Percentiles rank a stretch among this genome's conserved stretches.
phyloP scores from a whole-genome alignment of 2,329 filamentous ascomycete species.

The Alternaria brassicae region DNA sequence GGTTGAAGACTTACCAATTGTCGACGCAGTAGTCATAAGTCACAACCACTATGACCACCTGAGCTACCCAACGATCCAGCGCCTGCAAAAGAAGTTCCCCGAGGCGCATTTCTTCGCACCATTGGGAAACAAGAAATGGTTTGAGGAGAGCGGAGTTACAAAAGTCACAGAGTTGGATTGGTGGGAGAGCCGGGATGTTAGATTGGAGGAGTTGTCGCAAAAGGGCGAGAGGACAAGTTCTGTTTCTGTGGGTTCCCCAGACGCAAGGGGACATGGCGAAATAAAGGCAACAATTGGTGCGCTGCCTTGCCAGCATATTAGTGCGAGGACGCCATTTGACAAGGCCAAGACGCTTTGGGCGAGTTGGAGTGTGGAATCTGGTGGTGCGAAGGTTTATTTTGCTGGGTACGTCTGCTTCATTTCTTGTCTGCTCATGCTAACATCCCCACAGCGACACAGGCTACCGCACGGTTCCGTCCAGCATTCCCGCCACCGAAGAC shows the following conservation, averaged over 20 bases:
- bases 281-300: conserved; percentile 78
- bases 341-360: conserved; percentile 82
- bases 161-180: conserved; percentile 92
- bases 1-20: conserved; percentile 76
- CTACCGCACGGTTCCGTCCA: conserved; percentile 77
- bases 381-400: conserved; percentile 83
- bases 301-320: conserved; percentile 84
- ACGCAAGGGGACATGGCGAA: neutral
- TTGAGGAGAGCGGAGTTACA: conserved; percentile 70
- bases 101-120: conserved; percentile 88
- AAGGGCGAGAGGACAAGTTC: conserved; percentile 7
- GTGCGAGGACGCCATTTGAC: conserved; percentile 72
- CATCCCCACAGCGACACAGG: conserved; percentile 77
- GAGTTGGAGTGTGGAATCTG: conserved; percentile 80
- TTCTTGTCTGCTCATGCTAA: neutral
- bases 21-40: conserved; percentile 79
- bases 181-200: conserved; percentile 87
- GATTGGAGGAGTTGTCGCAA: conserved; percentile 55
- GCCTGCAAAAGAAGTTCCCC: conserved; percentile 74
- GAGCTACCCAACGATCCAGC: conserved; percentile 74
- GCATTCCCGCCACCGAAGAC: conserved; percentile 66
- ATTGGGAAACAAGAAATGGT: conserved; percentile 84
- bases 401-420: conserved; percentile 59
- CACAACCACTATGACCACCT: conserved; percentile 96
- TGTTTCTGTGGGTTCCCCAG: conserved; percentile 11